Conservation (phyloP, 2,329 filamentous ascomycete genomes). For the Talaromyces sp. region DNA sequence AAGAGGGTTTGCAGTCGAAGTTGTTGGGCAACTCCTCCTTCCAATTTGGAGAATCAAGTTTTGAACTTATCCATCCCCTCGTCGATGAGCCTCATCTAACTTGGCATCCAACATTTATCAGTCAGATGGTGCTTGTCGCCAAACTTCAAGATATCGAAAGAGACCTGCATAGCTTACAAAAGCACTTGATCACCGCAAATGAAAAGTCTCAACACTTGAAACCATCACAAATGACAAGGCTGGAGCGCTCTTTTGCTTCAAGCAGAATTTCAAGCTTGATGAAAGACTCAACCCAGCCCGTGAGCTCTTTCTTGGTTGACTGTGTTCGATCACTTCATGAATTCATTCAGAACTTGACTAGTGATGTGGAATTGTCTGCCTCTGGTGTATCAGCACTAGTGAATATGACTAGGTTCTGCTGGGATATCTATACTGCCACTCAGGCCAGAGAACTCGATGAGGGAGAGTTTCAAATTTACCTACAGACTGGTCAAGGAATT, state of each 20-base stretch:
- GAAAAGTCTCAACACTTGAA: constrained; percentile 30
- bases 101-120: constrained; percentile 23
- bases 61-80: constrained; percentile 35
- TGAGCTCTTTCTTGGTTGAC: constrained; percentile 33
- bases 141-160: constrained; percentile 35
- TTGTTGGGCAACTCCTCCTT: constrained; percentile 16
- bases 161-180: constrained; percentile 30
- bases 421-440: constrained; percentile 45
- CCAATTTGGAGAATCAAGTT: constrained; percentile 11
- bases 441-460: constrained; percentile 44
- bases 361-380: constrained; percentile 20
- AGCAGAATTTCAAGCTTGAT: constrained; percentile 34
- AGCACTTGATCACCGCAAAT: constrained; percentile 28
- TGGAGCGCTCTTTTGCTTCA: constrained; percentile 40
- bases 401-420: constrained; percentile 42
- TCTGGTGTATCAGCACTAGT: constrained; percentile 23
- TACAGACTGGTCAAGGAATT: constrained; percentile 38
- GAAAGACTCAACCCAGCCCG: constrained; percentile 39
- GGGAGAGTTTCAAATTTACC: constrained; percentile 52
- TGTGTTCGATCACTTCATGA: constrained; percentile 34
- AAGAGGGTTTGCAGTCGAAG: constrained; percentile 27
- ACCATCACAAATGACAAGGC: constrained; percentile 37
- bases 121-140: constrained; percentile 21
- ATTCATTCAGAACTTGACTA: constrained; percentile 27
- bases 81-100: constrained; percentile 32